phyloP scores from a whole-genome alignment of 441 rosid species.

The Capsella rubella region DNA sequence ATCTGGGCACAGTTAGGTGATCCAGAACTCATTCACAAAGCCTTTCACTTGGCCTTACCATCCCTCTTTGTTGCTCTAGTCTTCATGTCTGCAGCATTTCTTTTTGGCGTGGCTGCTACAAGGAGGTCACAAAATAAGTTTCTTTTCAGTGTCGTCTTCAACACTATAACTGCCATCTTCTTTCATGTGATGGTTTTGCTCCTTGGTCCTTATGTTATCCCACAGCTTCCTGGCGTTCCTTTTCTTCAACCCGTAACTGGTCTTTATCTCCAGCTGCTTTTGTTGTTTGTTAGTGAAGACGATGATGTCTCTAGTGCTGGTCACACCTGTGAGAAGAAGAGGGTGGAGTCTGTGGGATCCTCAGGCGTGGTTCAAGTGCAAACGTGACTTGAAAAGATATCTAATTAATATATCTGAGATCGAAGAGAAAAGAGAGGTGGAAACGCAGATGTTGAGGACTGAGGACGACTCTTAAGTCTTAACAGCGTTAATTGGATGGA shows the following conservation, averaged over 20 bases:
- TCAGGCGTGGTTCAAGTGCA: background rate
- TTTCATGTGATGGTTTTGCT: background rate
- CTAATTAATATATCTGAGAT: background rate
- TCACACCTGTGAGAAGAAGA: background rate
- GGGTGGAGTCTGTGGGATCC: background rate
- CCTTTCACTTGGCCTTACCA: background rate
- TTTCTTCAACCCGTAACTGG: background rate
- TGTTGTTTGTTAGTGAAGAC: background rate
- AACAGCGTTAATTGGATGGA: background rate
- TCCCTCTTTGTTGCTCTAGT: background rate
- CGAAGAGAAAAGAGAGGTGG: no score
- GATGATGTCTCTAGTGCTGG: background rate
- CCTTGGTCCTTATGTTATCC: background rate
- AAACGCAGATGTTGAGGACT: no score
- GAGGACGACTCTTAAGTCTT: no score
- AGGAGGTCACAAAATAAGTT: background rate
- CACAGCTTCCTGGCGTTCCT: background rate
- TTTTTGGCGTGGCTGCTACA: background rate
- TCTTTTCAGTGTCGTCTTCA: background rate
- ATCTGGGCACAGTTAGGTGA: constrained; percentile 33
- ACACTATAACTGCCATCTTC: background rate
- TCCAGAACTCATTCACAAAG: background rate
- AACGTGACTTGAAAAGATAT: background rate
- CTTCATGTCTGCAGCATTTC: background rate
- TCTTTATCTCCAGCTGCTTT: background rate